These are phyloP conservation scores for Mediolabrus comicus DNA, from an alignment of 108 stramenopile species.

Conservation along the genomic window DNA sequence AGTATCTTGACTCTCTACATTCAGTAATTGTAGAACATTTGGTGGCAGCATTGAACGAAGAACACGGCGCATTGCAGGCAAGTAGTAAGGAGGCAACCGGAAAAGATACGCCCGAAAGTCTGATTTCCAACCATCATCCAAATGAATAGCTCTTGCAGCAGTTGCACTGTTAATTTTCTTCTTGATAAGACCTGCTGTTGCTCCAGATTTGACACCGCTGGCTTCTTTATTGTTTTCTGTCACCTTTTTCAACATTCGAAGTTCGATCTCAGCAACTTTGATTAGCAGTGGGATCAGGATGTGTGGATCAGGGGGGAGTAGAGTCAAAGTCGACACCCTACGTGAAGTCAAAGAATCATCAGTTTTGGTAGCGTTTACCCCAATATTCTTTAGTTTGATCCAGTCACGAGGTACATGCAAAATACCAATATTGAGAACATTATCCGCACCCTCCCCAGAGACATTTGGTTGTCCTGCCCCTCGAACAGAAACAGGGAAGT, in stretches of 20 bases:
- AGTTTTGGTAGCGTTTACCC: conserved; percentile 10
- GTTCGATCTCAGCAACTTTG: conserved; percentile 66
- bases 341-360: conserved; percentile 3
- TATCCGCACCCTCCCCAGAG: conserved; percentile 51
- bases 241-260: conserved; percentile 58
- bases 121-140: conserved; percentile 75
- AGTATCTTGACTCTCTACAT: conserved; percentile 39
- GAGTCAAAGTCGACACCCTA: conserved; percentile 62
- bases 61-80: conserved; percentile 54
- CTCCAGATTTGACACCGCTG: conserved; percentile 11
- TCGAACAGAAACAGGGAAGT: conserved; percentile 68
- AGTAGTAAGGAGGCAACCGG: conserved; percentile 76
- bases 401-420: conserved; percentile 61
- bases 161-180: conserved; percentile 39
- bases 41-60: conserved; percentile 66
- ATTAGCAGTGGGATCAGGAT: conserved; percentile 72
- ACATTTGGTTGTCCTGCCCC: conserved; percentile 64
- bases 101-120: conserved; percentile 76
- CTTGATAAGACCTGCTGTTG: conserved; percentile 21
- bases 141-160: conserved; percentile 41
- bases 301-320: conserved; percentile 83
- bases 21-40: conserved; percentile 50
- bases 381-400: conserved; percentile 19
- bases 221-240: conserved; percentile 38
- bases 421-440: conserved; percentile 70